These are phyloP conservation scores for Malassezia arunalokei DNA, from an alignment of 1,284 basidiomycete species.

Conservation along the genomic window DNA sequence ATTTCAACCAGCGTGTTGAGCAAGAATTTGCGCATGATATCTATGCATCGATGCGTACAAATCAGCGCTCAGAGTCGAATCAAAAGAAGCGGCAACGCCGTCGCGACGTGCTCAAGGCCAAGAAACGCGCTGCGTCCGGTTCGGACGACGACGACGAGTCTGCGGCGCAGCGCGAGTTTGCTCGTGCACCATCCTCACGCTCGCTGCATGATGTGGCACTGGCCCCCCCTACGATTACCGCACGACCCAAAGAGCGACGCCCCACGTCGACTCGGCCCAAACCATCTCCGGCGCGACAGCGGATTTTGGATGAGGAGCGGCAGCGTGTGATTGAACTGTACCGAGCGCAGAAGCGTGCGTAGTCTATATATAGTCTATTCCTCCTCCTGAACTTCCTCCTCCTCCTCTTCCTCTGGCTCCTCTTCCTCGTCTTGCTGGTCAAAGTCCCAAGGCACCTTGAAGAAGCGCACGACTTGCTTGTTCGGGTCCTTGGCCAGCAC, in stretches of 20 bases:
- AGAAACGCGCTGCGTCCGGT: constrained; percentile 2
- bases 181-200: not conserved
- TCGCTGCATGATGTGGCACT: constrained; percentile 33
- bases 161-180: constrained; percentile 3
- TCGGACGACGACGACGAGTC: not conserved
- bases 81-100: constrained; percentile 26
- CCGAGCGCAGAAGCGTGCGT: constrained; percentile 25
- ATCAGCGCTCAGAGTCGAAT: constrained; percentile 23
- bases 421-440: constrained; percentile 51
- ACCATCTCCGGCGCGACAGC: constrained; percentile 33
- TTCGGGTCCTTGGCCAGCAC: constrained; percentile 46
- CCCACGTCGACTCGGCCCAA: constrained; percentile 10
- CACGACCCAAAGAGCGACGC: constrained; percentile 26
- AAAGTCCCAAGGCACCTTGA: constrained; percentile 73
- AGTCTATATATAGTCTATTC: constrained; percentile 4
- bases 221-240: constrained; percentile 32
- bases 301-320: constrained; percentile 30
- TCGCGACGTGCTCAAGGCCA: constrained; percentile 4
- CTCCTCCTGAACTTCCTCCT: constrained; percentile 44
- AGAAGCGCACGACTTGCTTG: constrained; percentile 73
- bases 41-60: constrained; percentile 22
- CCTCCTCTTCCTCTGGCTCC: constrained; percentile 52
- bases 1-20: constrained; percentile 39
- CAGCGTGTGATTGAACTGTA: constrained; percentile 30
- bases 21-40: constrained; percentile 28